Conservation (phyloP, 2,329 filamentous ascomycete genomes). For the Juglanconis juglandina region DNA sequence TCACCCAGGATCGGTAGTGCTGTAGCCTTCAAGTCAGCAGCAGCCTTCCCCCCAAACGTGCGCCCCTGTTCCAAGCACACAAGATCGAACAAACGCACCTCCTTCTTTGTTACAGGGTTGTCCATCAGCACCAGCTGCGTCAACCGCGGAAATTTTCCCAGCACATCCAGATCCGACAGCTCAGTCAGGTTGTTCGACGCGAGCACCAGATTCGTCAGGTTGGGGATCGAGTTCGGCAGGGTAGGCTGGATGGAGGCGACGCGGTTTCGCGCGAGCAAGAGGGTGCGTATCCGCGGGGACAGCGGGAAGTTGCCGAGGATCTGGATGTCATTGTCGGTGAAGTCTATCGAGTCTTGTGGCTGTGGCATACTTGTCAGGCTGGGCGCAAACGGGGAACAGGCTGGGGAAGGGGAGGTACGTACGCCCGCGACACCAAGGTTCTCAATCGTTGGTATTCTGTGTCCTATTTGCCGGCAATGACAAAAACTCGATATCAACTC, state of each 20-base stretch:
- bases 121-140: slow-evolving; percentile 79
- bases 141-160: slow-evolving; percentile 65
- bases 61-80: not conserved
- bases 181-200: slow-evolving; percentile 79
- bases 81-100: slow-evolving; percentile 58
- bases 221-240: slow-evolving; percentile 73
- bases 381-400: not conserved
- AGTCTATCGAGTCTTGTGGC: slow-evolving; percentile 95
- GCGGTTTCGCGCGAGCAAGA: slow-evolving; percentile 87
- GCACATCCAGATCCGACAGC: slow-evolving; percentile 81
- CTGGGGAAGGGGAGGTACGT: slow-evolving; percentile 36
- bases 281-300: slow-evolving; percentile 79
- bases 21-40: slow-evolving; percentile 35
- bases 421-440: slow-evolving; percentile 94
- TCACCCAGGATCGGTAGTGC: slow-evolving; percentile 89
- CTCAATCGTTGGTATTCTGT: slow-evolving; percentile 96
- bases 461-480: slow-evolving; percentile 67
- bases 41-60: not conserved
- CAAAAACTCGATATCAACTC: slow-evolving; percentile 71
- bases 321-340: slow-evolving; percentile 97
- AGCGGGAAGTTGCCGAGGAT: slow-evolving; percentile 88
- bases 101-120: slow-evolving; percentile 88
- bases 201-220: slow-evolving; percentile 76
- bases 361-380: slow-evolving; percentile 31
- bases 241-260: slow-evolving; percentile 75